A percentile compares a stretch with the other conserved stretches of the same genome.
These are phyloP conservation scores for Cyberlindnera bimundalis DNA, from an alignment of 805 yeast genomes.

Conservation along the genomic window DNA sequence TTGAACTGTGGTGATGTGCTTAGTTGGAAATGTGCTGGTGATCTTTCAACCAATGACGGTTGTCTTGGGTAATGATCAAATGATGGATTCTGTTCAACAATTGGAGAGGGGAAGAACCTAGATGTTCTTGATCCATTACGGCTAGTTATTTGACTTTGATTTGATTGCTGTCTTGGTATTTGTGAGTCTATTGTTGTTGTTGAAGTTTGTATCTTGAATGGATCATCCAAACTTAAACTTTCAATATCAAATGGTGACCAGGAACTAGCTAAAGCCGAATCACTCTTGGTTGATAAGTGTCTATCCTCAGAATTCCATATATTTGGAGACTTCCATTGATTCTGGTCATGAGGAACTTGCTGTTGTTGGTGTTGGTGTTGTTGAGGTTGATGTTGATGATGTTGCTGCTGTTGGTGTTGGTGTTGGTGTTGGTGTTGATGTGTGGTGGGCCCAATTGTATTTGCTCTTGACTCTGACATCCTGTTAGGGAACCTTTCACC, in stretches of 20 bases:
- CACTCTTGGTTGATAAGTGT: constrained; percentile 26
- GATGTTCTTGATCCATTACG: constrained; percentile 18
- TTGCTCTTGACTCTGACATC: not conserved
- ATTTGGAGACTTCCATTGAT: constrained; percentile 22
- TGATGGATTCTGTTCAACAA: constrained; percentile 18
- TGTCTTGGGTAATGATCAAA: constrained; percentile 19
- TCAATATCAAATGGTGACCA: constrained; percentile 29
- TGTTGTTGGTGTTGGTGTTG: too few relatives aligned
- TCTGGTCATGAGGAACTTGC: constrained; percentile 3
- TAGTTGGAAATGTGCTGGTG: constrained; percentile 1
- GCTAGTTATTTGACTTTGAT: constrained; percentile 4
- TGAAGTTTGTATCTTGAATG: constrained; percentile 4
- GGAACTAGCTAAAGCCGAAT: constrained; percentile 22
- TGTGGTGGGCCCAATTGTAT: not conserved
- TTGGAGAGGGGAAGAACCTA: constrained; percentile 27
- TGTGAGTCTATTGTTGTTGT: constrained; percentile 8
- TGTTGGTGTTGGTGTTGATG: too few relatives aligned
- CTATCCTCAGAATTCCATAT: constrained; percentile 27
- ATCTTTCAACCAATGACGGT: constrained; percentile 7
- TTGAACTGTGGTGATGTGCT: constrained; percentile 6
- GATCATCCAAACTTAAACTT: constrained; percentile 20
- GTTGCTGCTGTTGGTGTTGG: too few relatives aligned
- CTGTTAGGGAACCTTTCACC: constrained; percentile 11
- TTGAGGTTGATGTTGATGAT: not conserved
- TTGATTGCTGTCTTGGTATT: not conserved